Evolutionary conservation across 176 grass and related monocot species (phyloP).

Genomic region (Ampelocalamus luodianensis): DNA sequence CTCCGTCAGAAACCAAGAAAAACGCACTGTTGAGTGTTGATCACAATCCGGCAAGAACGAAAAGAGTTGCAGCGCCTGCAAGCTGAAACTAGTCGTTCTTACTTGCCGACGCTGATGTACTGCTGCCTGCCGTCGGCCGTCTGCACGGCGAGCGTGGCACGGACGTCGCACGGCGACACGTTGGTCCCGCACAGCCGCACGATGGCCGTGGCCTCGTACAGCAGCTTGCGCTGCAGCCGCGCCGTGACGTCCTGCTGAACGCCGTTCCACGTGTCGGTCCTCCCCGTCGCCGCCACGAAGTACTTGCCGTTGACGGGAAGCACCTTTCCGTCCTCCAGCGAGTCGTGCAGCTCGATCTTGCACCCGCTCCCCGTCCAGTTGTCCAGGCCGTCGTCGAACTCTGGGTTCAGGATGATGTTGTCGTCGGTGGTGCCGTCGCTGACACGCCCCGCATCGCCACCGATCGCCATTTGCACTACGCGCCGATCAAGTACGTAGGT

Average conservation of each 20-base stretch:
- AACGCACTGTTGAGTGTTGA: too few species aligned
- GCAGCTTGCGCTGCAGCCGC: slow-evolving; percentile 68
- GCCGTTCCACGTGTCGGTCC: slow-evolving; percentile 74
- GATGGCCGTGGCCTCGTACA: slow-evolving; percentile 65
- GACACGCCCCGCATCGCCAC: not conserved
- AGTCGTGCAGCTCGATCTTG: slow-evolving; percentile 76
- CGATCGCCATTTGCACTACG: slow-evolving; percentile 34
- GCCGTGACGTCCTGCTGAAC: slow-evolving; percentile 85
- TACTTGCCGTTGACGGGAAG: slow-evolving; percentile 66
- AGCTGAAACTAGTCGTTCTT: not conserved
- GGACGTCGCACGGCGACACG: slow-evolving; percentile 59
- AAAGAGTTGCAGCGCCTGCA: too few species aligned
- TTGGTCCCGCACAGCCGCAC: slow-evolving; percentile 52
- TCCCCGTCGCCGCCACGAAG: slow-evolving; percentile 70
- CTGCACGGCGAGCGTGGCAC: slow-evolving; percentile 64
- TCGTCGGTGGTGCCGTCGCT: slow-evolving; percentile 50
- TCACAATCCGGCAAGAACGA: not conserved
- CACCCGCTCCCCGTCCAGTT: slow-evolving; percentile 81
- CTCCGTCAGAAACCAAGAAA: too few species aligned
- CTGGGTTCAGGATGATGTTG: slow-evolving; percentile 90
- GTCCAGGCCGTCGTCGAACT: slow-evolving; percentile 80
- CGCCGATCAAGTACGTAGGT: not conserved
- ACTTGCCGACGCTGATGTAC: slow-evolving; percentile 81
- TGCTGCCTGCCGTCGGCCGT: slow-evolving; percentile 71
- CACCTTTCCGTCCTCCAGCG: slow-evolving; percentile 76